Base-by-base conservation (phyloP, 2,329 filamentous ascomycete genomes). In the Tolypocladium paradoxum region DNA sequence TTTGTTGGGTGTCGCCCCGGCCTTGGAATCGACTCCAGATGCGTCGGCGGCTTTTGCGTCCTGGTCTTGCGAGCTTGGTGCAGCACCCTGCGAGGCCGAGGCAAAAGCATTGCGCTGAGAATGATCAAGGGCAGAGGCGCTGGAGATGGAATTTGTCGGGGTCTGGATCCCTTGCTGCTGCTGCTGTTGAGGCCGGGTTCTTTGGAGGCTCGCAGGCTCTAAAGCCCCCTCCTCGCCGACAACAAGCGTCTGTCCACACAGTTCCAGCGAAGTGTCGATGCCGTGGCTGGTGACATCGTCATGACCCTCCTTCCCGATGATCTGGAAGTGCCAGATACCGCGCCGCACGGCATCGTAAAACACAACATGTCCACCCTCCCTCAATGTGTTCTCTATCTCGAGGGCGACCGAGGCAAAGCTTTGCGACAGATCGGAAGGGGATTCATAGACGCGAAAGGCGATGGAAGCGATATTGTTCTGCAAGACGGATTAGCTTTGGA, bases 381-480 rank as follows among this genome's bases (percentile, higher is more conserved):
- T 73, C 51, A 82, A 64, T 24, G 67, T 61, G 53, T 68, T 70
- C 59, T 83, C 80, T 55, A 81, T 68, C 55, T 80, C 77, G 57
- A 77, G 70, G 20, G 73, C 73, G 48, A 69, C 69, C 49, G 73
- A 71, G 38, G 71, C 70, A 60, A 76, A 75, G 55, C 66, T 68
- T 37, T 73, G 68, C 22, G 72, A 66, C 36, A 71, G 68, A 40
- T 77, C 69, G 54, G 69, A 58, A 38, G 71, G 64, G 24, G 75
- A 73, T 56, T 80, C 76, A 65, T 82, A 83, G 55, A 81, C 71
- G 59, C 76, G 76, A 65, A 76, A 83, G 55, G 65, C 67, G 60
- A 83, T 67, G 50, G 74, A 77, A 48, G 76, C 73, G 61, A 83
- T 76, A 63, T 81, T 79, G 67, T 76, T 79, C 79, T 83, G 58